Percentiles rank a stretch among this genome's conserved stretches.
Evolutionary conservation across 2,329 filamentous ascomycete genomes (phyloP).

Genomic region (Aspergillus brunneoviolaceus): DNA sequence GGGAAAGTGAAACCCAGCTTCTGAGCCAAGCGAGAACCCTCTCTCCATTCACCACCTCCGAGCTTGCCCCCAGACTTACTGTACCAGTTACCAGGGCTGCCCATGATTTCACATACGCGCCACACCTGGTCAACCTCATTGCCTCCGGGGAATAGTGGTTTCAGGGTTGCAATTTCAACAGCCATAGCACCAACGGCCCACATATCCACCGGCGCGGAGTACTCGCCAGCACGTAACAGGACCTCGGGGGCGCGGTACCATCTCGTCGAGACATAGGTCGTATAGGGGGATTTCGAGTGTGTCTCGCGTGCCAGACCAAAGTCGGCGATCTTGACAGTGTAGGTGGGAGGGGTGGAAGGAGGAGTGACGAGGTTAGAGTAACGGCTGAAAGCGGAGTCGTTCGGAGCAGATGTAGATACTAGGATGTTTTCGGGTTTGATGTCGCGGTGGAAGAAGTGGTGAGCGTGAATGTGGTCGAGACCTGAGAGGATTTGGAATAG

Average conservation of each 20-base stretch:
- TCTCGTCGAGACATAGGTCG: conserved; percentile 94
- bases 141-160: conserved; percentile 93
- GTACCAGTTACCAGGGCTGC: conserved; percentile 96
- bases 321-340: conserved; percentile 97
- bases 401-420: conserved; percentile 83
- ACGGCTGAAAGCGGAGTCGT: conserved; percentile 85
- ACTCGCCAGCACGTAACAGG: conserved; percentile 87
- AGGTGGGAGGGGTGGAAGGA: conserved; percentile 86
- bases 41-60: conserved; percentile 95
- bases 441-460: conserved; percentile 97
- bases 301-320: conserved; percentile 97
- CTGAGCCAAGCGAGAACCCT: conserved; percentile 85
- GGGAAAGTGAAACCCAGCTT: conserved; percentile 98
- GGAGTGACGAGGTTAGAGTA: conserved; percentile 94
- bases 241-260: conserved; percentile 97
- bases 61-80: conserved; percentile 84
- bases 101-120: conserved; percentile 99
- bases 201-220: conserved; percentile 96
- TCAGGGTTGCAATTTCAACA: conserved; percentile 93
- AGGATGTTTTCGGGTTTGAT: conserved; percentile 99
- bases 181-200: conserved; percentile 99
- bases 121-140: conserved; percentile 99
- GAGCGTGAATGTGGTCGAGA: conserved; percentile 93
- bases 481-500: conserved; percentile 95
- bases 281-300: conserved; percentile 93